These are phyloP conservation scores for Trametes maxima DNA, from an alignment of 768 basidiomycete species.

Conservation along the genomic window DNA sequence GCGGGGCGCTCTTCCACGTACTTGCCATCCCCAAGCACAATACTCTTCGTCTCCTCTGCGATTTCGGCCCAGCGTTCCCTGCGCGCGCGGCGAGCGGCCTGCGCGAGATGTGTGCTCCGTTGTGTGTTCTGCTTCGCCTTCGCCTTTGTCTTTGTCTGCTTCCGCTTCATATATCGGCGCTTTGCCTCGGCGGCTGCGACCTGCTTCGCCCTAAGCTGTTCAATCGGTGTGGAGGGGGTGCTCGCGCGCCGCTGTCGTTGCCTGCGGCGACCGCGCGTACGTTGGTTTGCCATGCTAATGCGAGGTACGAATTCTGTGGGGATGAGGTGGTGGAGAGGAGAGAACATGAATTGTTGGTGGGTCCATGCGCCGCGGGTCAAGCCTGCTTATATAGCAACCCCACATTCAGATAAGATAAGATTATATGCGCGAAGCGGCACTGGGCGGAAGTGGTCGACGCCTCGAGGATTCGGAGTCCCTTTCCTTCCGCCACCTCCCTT, in stretches of 20 bases:
- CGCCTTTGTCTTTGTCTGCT: neutral
- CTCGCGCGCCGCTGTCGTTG: constrained; percentile 18
- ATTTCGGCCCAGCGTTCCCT: constrained; percentile 35
- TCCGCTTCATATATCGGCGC: constrained; percentile 9
- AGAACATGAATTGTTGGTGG: constrained; percentile 4
- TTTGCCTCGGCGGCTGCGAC: constrained; percentile 9
- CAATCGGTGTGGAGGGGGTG: constrained; percentile 17
- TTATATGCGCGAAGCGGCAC: neutral
- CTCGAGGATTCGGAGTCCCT: neutral
- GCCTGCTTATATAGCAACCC: neutral
- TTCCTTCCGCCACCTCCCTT: neutral
- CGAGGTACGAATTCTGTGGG: neutral
- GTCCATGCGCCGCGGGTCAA: neutral
- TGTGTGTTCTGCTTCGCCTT: constrained; percentile 13
- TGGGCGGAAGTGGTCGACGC: neutral
- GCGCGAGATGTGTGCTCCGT: neutral
- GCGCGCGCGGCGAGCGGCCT: constrained; percentile 14
- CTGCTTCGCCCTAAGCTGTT: constrained; percentile 16
- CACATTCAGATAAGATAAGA: constrained; percentile 7
- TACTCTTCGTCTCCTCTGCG: constrained; percentile 40
- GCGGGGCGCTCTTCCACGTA: constrained; percentile 38
- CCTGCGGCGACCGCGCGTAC: constrained; percentile 7
- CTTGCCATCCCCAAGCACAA: constrained; percentile 45
- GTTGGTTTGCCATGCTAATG: constrained; percentile 19
- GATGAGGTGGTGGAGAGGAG: constrained; percentile 6